Evolutionary conservation across 768 basidiomycete genomes (phyloP).

Genomic region (Pholiota microspora): DNA sequence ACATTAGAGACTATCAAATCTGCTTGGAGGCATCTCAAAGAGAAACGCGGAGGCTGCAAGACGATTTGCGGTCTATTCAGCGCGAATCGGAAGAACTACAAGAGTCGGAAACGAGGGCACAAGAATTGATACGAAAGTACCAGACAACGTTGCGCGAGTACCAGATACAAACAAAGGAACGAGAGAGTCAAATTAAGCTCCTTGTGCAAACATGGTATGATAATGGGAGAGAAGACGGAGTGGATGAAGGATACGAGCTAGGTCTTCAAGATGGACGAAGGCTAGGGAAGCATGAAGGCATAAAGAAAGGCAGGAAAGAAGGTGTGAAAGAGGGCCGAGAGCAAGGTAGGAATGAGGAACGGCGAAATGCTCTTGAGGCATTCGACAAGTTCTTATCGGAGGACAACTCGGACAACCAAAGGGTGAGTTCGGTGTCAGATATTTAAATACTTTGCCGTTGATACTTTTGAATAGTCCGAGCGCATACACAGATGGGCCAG

Average conservation of each 20-base stretch:
- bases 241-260: conserved; percentile 41
- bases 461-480: conserved; percentile 16
- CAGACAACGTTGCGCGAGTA: conserved; percentile 42
- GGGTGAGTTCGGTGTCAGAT: conserved; percentile 14
- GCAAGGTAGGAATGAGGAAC: conserved; percentile 47
- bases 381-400: conserved; percentile 55
- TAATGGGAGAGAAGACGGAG: conserved; percentile 42
- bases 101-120: conserved; percentile 31
- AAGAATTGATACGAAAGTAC: conserved; percentile 41
- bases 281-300: conserved; percentile 39
- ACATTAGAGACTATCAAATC: conserved; percentile 44
- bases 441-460: background rate
- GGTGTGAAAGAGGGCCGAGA: conserved; percentile 42
- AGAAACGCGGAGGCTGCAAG: conserved; percentile 33
- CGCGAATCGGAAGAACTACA: conserved; percentile 42
- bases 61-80: conserved; percentile 35
- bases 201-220: conserved; percentile 44
- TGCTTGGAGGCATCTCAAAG: conserved; percentile 46
- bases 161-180: conserved; percentile 40
- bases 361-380: conserved; percentile 50
- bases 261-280: conserved; percentile 44
- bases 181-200: conserved; percentile 39
- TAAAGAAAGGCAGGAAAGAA: conserved; percentile 36
- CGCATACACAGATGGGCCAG: conserved; percentile 34
- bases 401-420: conserved; percentile 31